Conservation (phyloP, 208 protist genomes). For the Porcisia deanei region DNA sequence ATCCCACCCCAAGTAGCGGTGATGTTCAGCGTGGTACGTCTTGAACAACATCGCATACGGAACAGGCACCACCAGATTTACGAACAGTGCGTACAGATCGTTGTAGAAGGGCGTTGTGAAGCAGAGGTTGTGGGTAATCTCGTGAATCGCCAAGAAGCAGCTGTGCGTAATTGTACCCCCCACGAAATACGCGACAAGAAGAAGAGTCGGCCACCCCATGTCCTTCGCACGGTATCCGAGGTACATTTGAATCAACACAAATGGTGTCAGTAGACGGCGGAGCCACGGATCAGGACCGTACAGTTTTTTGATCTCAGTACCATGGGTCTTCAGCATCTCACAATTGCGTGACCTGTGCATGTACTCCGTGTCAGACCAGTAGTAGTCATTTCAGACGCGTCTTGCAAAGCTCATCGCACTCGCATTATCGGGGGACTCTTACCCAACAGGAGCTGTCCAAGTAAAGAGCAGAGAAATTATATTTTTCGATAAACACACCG, state of each 20-base stretch:
- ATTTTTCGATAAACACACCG: too few species aligned
- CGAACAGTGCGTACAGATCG: constrained; percentile 79
- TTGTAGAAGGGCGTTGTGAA: constrained; percentile 83
- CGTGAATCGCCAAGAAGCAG: constrained; percentile 90
- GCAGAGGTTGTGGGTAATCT: constrained; percentile 89
- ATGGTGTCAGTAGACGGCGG: constrained; percentile 39
- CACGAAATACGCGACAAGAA: constrained; percentile 78
- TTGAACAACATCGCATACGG: constrained; percentile 93
- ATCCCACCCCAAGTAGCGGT: constrained; percentile 92
- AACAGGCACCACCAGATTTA: constrained; percentile 86
- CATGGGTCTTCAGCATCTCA: constrained; percentile 81
- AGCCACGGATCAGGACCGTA: constrained; percentile 69
- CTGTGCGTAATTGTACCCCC: constrained; percentile 86
- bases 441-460: too few species aligned
- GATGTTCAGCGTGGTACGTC: constrained; percentile 93
- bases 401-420: too few species aligned
- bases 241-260: constrained; percentile 71
- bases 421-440: too few species aligned
- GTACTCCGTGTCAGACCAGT: constrained; percentile 70
- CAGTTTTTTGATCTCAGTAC: constrained; percentile 77
- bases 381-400: constrained; percentile 39
- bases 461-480: too few species aligned
- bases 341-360: constrained; percentile 68
- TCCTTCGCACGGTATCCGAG: constrained; percentile 55
- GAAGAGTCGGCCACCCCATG: constrained; percentile 66